Conservation (phyloP, 176 grass and related monocot genomes). For the Ensete glaucum region DNA sequence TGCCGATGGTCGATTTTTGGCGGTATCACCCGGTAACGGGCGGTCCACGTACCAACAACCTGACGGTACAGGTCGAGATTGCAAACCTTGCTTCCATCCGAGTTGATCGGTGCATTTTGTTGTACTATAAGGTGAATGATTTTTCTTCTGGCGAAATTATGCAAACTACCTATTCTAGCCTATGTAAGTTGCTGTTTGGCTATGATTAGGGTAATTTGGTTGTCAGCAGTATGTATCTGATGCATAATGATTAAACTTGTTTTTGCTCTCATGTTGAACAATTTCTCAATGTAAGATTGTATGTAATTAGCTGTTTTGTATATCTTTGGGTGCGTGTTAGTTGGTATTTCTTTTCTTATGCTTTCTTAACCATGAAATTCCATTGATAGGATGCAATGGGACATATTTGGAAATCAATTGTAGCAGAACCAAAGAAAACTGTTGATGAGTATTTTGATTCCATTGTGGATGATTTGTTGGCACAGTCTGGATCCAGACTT, state of each 20-base stretch:
- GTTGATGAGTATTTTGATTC: slow-evolving; percentile 87
- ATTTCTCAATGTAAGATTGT: not conserved
- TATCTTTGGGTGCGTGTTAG: not conserved
- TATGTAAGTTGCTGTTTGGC: not conserved
- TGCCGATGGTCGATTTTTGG: too few relatives aligned
- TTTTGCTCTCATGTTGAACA: not conserved
- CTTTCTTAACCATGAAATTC: slow-evolving; percentile 9
- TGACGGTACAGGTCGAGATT: too few relatives aligned
- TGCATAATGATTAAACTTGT: not conserved
- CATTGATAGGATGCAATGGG: slow-evolving; percentile 78
- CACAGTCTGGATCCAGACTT: slow-evolving; percentile 95
- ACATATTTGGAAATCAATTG: slow-evolving; percentile 98
- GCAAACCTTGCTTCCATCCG: too few relatives aligned
- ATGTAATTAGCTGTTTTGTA: slow-evolving; percentile 1
- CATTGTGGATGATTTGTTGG: slow-evolving; percentile 83
- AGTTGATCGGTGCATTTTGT: not conserved
- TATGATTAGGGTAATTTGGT: not conserved
- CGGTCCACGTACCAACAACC: too few relatives aligned
- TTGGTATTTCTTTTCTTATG: not conserved
- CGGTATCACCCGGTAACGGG: too few relatives aligned
- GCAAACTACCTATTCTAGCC: not conserved
- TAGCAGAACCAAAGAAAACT: slow-evolving; percentile 78
- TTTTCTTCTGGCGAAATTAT: not conserved
- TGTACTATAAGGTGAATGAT: not conserved
- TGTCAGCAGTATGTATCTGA: not conserved